Conservation (phyloP, 1,284 basidiomycete species). For the Tilletia caries region DNA sequence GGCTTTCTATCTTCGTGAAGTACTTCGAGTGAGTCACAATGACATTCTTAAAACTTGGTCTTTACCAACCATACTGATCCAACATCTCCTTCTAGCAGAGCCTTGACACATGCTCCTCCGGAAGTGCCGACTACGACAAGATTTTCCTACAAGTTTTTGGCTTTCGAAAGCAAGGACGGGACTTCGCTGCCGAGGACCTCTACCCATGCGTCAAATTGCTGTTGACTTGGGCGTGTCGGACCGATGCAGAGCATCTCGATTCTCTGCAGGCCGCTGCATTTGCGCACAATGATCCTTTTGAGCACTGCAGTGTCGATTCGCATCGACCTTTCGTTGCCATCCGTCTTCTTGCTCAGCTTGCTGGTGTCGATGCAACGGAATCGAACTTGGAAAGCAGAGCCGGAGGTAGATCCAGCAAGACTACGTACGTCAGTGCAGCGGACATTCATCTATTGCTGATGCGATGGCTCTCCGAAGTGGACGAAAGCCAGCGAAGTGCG, state of each 20-base stretch:
- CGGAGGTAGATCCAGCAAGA: no score
- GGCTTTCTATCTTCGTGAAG: no score
- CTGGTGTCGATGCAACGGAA: slow-evolving; percentile 51
- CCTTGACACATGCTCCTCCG: no score
- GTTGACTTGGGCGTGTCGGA: slow-evolving; percentile 10
- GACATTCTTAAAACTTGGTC: no score
- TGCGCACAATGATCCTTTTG: background rate
- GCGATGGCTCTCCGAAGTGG: slow-evolving; percentile 68
- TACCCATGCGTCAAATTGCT: background rate
- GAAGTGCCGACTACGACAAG: no score
- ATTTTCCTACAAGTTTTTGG: no score
- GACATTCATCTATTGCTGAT: slow-evolving; percentile 59
- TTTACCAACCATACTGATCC: no score
- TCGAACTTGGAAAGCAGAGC: no score
- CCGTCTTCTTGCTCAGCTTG: slow-evolving; percentile 70
- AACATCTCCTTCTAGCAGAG: no score
- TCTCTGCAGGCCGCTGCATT: background rate
- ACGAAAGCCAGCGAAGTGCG: slow-evolving; percentile 15
- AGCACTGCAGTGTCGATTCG: background rate
- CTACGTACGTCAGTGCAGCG: no score
- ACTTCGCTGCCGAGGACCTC: background rate
- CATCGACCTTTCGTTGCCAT: slow-evolving; percentile 78
- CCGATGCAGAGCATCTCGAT: background rate
- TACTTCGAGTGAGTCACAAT: no score
- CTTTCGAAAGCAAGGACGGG: no score